Base-by-base conservation (phyloP, 176 grass and related monocot species). In the Echinochloa phyllopogon region DNA sequence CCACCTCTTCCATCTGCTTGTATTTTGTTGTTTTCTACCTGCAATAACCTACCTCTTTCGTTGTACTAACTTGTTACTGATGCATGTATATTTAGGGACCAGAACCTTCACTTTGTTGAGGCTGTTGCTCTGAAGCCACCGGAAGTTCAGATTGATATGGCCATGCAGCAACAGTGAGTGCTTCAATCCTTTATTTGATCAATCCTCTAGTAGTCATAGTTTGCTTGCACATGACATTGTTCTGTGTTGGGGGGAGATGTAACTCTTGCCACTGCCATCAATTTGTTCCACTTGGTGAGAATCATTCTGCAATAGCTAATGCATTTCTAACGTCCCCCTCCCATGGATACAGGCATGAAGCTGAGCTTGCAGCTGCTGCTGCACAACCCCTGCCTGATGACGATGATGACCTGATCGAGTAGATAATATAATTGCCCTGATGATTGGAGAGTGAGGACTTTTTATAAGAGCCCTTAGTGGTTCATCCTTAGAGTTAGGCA, bases 331-430 rank as follows among this genome's bases (percentile, higher is more conserved):
- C 33, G 51, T 8, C 11, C 56, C 45, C 69, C 11, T 47, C 45
- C 69, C 27, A 5, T 42, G 60, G 73, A 75, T 10, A 27, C 65
- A 94, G 92, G 86, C 83, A 94, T 24, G 92, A 87, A 78, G 79
- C 82, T 50, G 92, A 91, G 6, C 61, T 94, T 25, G 33, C 75
- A 11, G 75, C 79, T 18, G 92, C 92, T 16, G 89, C 86, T 1
- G 92, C 83, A 0, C 92, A 94, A 73, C 92, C 92, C 67, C 92
- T 94, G 39, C 92, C 92, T 48, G 92, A 94, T 24, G 92, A 94
- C 2, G 89, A 94, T 1, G 89, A 94, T 39, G 92, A 89, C 6
- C 62, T 90, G 56, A 62, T 94, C 51, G 83, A 91, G 12, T 91
- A 94, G 79, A 69, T 69, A 43, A 43, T 43, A 20, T 62, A 53